Conservation (phyloP, 2,329 filamentous ascomycete species). For the Alternaria sp. region DNA sequence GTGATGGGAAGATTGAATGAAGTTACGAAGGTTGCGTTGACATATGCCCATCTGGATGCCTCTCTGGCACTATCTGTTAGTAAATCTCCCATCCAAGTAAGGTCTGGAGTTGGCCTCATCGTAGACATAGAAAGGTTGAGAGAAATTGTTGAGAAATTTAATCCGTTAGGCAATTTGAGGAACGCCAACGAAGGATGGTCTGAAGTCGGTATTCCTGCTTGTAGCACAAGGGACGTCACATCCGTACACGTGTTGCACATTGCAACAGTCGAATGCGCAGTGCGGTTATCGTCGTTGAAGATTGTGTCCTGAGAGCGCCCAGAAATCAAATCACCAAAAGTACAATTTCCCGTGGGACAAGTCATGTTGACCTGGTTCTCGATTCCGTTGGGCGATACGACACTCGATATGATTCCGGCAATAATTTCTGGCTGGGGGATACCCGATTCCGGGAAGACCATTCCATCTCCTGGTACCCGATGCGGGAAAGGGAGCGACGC, state of each 20-base stretch:
- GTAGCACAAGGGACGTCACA: not conserved
- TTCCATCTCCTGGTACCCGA: not conserved
- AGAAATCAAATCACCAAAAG: not conserved
- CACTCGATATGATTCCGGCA: not conserved
- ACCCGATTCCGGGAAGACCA: not conserved
- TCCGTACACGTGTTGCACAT: not conserved
- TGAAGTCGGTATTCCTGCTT: not conserved
- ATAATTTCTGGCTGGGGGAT: not conserved
- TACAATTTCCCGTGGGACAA: not conserved
- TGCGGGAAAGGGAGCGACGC: not conserved
- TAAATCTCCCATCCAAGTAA: not conserved
- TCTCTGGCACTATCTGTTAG: not conserved
- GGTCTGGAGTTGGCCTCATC: not conserved
- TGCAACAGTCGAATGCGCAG: not conserved
- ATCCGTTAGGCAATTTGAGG: not conserved
- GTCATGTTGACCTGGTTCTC: not conserved
- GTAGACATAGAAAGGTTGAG: too few species aligned
- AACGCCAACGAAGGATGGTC: not conserved
- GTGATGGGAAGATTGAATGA: not conserved
- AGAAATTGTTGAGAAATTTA: not conserved
- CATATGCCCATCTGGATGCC: slow-evolving; percentile 6
- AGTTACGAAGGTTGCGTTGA: not conserved
- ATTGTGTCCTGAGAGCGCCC: not conserved
- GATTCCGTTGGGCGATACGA: not conserved
- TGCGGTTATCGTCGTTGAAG: not conserved